Evolutionary conservation across 108 stramenopile species (phyloP).

Genomic region (Schizochytrium sp.): DNA sequence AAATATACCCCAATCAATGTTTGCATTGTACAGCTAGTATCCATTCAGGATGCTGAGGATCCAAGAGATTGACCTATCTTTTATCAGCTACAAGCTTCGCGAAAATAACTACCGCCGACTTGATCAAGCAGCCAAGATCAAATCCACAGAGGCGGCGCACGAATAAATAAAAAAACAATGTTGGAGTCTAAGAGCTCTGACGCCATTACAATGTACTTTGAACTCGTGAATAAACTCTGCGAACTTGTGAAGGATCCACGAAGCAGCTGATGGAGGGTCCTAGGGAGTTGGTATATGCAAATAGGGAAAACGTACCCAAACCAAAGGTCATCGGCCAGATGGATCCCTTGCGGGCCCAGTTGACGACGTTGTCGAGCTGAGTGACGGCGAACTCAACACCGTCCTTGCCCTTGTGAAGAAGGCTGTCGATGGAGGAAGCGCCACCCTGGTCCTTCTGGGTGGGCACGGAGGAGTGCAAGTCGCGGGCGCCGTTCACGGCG

Average conservation of each 20-base stretch:
- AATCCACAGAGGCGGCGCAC: background rate
- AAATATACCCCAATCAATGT: no score
- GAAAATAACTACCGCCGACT: background rate
- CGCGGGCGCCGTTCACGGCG: constrained; percentile 15
- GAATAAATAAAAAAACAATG: background rate
- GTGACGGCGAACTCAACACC: constrained; percentile 97
- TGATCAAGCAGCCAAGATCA: background rate
- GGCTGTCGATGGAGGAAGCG: constrained; percentile 59
- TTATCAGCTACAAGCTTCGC: constrained; percentile 69
- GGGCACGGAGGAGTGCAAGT: constrained; percentile 18
- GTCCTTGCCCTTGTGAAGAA: constrained; percentile 68
- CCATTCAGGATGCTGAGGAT: no score
- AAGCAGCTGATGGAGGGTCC: no score
- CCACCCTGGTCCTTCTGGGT: constrained; percentile 52
- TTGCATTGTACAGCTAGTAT: no score
- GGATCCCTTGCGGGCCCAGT: constrained; percentile 99
- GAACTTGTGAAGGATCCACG: no score
- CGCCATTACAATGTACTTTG: no score
- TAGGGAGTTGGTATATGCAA: no score
- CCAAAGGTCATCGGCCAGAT: constrained; percentile 99
- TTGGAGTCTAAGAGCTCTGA: no score
- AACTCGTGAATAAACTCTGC: no score
- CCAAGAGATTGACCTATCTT: no score
- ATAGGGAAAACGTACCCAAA: constrained; percentile 66
- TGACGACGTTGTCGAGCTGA: constrained; percentile 96